Conservation (phyloP, 257 asterid genomes). For the Galeopsis tetrahit region DNA sequence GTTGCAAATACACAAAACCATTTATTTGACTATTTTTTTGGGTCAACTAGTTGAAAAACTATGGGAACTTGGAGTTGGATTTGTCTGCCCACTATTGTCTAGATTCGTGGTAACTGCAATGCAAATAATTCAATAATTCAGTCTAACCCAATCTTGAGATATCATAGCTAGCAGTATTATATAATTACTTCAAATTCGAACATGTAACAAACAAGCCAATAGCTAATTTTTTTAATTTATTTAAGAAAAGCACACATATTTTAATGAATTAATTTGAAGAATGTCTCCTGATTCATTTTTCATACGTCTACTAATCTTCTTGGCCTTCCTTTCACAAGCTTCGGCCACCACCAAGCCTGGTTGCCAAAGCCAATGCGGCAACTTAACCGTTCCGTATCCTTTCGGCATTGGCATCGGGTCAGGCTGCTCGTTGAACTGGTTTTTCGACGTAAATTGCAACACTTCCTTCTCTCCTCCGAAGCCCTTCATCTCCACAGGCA, state of each 20-base stretch:
- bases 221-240: not conserved
- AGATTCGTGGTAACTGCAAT: not conserved
- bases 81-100: not conserved
- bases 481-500: constrained; percentile 33
- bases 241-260: not conserved
- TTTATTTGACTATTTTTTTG: too few relatives aligned
- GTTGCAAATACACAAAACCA: too few relatives aligned
- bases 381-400: constrained; percentile 52
- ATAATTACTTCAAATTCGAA: not conserved
- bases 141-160: not conserved
- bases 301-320: not conserved
- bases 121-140: not conserved
- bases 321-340: constrained; percentile 24
- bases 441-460: constrained; percentile 49
- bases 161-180: not conserved
- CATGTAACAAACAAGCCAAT: not conserved
- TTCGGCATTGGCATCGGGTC: constrained; percentile 48
- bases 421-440: constrained; percentile 36
- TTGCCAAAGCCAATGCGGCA: constrained; percentile 52
- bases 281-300: not conserved
- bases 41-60: not conserved
- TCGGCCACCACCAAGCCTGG: constrained; percentile 38
- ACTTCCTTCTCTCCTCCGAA: constrained; percentile 36
- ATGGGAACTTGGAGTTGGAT: not conserved
- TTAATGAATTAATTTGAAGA: not conserved